Evolutionary conservation across 1,284 basidiomycete genomes (phyloP), one percentile per base, ranked within the genome.

Genomic region (Pisolithus thermaeus): DNA sequence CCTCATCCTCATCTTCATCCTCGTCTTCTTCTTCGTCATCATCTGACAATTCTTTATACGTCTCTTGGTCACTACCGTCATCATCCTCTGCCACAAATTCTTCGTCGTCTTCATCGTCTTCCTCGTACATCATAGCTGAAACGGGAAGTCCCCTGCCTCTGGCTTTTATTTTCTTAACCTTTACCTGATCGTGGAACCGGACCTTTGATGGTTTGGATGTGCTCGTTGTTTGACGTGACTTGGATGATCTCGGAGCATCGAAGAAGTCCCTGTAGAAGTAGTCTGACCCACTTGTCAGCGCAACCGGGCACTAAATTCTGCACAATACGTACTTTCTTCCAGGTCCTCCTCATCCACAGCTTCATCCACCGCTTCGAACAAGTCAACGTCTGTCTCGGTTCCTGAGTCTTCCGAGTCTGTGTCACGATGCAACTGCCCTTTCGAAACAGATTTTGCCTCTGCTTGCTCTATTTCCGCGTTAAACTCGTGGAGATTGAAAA

Each of bases 401-500:
- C 80, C 78, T 28, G 76, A 78, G 36, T 77, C 78, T 37, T 77
- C 77, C 30, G 75, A 75, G 39, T 77, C 74, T 9, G 70, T 70
- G 48, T 77, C 76, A 38, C 81, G 80, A 28, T 80, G 76, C 8
- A 87, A 73, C 45, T 70, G 73, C 47, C 88, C 87, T 58, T 73
- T 73, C 5, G 86, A 84, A 12, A 80, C 73, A 11, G 73, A 74
- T 52, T 74, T 78, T 14, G 85, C 83, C 70, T 97, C 93, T 7
- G 84, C 80, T 58, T 82, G 83, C 66, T 91, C 89, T 2, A 89
- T 89, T 68, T 93, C 83, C 4, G 85, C 80, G 65, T 98, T 97
- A 74, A 99, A 98, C 22, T 84, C 78, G 50, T 84, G 83, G 51
- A 98, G 81, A 51, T 90, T 83, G 71, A 99, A 99, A 74, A 99